Conservation (phyloP, 1,284 basidiomycete species). For the Cutaneotrichosporon daszewskae region DNA sequence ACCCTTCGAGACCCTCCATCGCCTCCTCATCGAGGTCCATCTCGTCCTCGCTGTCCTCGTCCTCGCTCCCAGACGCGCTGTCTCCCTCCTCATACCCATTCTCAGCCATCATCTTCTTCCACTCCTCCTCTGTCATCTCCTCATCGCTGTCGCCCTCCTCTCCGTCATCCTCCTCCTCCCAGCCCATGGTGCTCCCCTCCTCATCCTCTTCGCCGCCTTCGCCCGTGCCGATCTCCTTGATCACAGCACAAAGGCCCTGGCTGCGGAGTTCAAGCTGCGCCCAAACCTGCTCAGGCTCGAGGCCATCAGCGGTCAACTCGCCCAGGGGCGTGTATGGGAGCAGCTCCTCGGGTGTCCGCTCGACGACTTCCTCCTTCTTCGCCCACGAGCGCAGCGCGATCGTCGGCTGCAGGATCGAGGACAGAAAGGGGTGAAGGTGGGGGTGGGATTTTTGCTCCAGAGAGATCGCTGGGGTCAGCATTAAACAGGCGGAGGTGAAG, state of each 20-base stretch:
- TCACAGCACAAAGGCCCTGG: conserved; percentile 48
- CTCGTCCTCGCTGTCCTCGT: conserved; percentile 10
- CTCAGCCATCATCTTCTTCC: conserved; percentile 33
- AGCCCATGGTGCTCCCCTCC: conserved; percentile 28
- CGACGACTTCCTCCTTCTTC: conserved; percentile 28
- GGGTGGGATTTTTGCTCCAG: conserved; percentile 61
- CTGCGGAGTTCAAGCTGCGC: conserved; percentile 77
- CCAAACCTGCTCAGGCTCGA: conserved; percentile 88
- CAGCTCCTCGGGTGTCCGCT: conserved; percentile 43
- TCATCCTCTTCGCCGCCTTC: conserved; percentile 32
- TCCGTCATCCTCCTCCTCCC: conserved; percentile 22
- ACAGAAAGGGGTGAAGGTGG: conserved; percentile 63
- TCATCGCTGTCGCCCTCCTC: conserved; percentile 30
- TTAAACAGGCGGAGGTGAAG: not conserved
- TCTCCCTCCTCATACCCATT: conserved; percentile 26
- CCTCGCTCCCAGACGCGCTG: conserved; percentile 12
- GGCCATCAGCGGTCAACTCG: conserved; percentile 70
- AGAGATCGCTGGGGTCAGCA: conserved; percentile 34
- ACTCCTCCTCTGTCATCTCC: conserved; percentile 39
- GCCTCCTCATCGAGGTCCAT: not conserved
- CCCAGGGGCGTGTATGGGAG: conserved; percentile 68
- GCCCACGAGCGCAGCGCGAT: conserved; percentile 49
- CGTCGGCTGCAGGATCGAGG: conserved; percentile 56
- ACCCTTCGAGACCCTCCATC: too few species aligned
- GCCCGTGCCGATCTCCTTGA: conserved; percentile 37